Percentiles rank a stretch among this genome's conserved stretches.
phyloP scores from a whole-genome alignment of 2,329 filamentous ascomycete genomes.

The Fusarium subtropicale region DNA sequence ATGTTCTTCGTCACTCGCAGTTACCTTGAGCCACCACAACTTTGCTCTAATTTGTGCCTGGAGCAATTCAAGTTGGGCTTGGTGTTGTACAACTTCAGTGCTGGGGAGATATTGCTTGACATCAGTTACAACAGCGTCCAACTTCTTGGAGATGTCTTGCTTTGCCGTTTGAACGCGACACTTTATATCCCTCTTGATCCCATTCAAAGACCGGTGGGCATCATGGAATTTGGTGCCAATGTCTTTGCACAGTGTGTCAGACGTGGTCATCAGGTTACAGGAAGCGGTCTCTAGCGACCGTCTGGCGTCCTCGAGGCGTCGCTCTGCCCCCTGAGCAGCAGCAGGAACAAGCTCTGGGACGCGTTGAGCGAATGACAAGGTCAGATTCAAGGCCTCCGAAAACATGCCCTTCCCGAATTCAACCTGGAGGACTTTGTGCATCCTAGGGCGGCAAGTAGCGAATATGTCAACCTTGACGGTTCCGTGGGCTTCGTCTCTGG shows the following conservation, averaged over 20 bases:
- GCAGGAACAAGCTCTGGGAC: constrained; percentile 56
- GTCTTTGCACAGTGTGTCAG: constrained; percentile 46
- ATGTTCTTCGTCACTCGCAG: constrained; percentile 61
- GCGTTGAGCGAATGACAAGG: constrained; percentile 57
- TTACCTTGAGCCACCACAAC: constrained; percentile 67
- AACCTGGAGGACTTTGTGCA: constrained; percentile 70
- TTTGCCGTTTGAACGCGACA: constrained; percentile 33
- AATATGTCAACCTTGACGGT: constrained; percentile 68
- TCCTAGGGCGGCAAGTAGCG: constrained; percentile 68
- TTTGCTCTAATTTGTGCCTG: constrained; percentile 67
- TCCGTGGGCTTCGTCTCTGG: constrained; percentile 66
- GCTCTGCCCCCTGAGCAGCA: constrained; percentile 54
- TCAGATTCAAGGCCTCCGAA: constrained; percentile 58
- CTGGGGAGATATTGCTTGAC: constrained; percentile 38
- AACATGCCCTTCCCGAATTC: constrained; percentile 67
- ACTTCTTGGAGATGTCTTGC: constrained; percentile 33
- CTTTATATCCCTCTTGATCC: constrained; percentile 34
- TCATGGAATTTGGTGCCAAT: constrained; percentile 38
- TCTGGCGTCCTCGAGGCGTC: constrained; percentile 52
- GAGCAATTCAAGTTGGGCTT: constrained; percentile 60
- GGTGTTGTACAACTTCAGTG: constrained; percentile 51
- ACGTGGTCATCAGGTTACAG: constrained; percentile 46
- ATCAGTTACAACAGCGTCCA: constrained; percentile 34
- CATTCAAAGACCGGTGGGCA: constrained; percentile 42
- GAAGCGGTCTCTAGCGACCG: constrained; percentile 50